These are phyloP conservation scores for Clathrus columnatus DNA, from an alignment of 768 basidiomycete species.

Conservation along the genomic window DNA sequence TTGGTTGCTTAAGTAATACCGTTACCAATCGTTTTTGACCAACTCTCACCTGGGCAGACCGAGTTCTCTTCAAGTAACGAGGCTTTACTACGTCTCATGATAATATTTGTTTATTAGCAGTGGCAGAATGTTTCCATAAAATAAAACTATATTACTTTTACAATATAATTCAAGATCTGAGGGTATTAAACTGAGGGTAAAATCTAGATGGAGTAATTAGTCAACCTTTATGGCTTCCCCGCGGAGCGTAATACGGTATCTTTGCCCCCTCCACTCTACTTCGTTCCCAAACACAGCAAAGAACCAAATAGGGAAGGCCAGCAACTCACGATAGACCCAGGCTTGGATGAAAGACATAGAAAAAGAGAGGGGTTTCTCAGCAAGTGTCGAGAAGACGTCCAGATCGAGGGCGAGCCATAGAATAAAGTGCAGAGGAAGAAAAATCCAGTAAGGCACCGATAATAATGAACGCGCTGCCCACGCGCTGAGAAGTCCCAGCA, in stretches of 20 bases:
- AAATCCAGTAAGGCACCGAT: conserved; percentile 44
- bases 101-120: too few relatives aligned
- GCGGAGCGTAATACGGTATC: conserved; percentile 63
- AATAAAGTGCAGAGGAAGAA: conserved; percentile 49
- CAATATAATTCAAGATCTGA: background rate
- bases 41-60: too few relatives aligned
- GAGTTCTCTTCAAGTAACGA: too few relatives aligned
- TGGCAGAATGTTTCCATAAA: too few relatives aligned
- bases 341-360: conserved; percentile 57
- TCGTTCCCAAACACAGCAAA: conserved; percentile 73
- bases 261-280: conserved; percentile 81
- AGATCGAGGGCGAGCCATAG: conserved; percentile 75
- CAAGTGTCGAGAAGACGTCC: conserved; percentile 71
- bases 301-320: conserved; percentile 85
- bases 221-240: conserved; percentile 47
- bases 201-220: background rate
- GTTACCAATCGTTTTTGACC: too few relatives aligned
- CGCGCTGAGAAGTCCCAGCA: conserved; percentile 58
- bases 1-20: too few relatives aligned
- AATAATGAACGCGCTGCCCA: conserved; percentile 44
- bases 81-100: too few relatives aligned
- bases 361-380: conserved; percentile 49
- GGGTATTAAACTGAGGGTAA: background rate
- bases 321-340: conserved; percentile 71
- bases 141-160: background rate